Evolutionary conservation across 2,329 filamentous ascomycete genomes (phyloP).

Genomic region (Aspergillus quadrilineatus): DNA sequence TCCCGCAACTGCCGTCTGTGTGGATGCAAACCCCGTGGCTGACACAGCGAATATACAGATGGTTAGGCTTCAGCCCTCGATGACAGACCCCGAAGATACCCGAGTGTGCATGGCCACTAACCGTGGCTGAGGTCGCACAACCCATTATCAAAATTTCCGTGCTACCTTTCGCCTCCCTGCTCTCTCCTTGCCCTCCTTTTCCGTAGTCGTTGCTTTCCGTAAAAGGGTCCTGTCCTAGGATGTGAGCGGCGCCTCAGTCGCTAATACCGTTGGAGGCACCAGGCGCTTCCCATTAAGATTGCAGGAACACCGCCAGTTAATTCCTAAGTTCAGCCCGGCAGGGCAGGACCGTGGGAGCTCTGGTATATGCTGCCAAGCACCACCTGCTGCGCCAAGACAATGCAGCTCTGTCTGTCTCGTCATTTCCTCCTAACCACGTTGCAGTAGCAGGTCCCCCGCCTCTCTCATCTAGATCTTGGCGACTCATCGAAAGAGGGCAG

Average conservation of each 20-base stretch:
- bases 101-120: slow-evolving; percentile 12
- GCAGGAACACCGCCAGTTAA: slow-evolving; percentile 27
- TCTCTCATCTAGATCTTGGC: slow-evolving; percentile 17
- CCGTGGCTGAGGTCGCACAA: slow-evolving; percentile 15
- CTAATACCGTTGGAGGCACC: not conserved
- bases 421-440: slow-evolving; percentile 24
- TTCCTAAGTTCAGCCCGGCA: slow-evolving; percentile 10
- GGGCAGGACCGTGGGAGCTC: slow-evolving; percentile 11
- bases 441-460: slow-evolving; percentile 12
- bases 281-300: slow-evolving; percentile 4
- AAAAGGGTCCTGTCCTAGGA: not conserved
- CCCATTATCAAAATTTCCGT: slow-evolving; percentile 9
- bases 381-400: slow-evolving; percentile 22
- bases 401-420: slow-evolving; percentile 16
- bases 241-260: not conserved
- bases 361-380: slow-evolving; percentile 18
- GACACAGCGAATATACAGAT: slow-evolving; percentile 12
- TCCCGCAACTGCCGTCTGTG: slow-evolving; percentile 8
- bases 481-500: slow-evolving; percentile 1
- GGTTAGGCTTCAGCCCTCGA: slow-evolving; percentile 15
- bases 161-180: slow-evolving; percentile 2
- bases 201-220: not conserved
- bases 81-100: slow-evolving; percentile 14
- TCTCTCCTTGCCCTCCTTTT: not conserved
- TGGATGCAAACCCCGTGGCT: slow-evolving; percentile 14